phyloP scores from a whole-genome alignment of 1,284 basidiomycete species.

The Moesziomyces aphidis region DNA sequence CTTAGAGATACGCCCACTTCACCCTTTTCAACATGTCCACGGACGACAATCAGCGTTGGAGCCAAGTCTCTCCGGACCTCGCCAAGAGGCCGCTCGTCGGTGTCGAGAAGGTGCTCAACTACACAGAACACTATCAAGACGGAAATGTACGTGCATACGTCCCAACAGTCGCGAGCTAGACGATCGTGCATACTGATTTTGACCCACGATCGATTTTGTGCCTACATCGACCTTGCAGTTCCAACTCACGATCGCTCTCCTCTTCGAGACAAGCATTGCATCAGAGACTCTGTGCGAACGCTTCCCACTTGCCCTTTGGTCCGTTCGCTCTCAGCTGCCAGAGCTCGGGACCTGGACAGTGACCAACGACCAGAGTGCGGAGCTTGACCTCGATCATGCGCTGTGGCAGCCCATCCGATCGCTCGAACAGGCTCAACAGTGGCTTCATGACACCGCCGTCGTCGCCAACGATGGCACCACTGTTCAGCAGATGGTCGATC shows the following conservation, averaged over 20 bases:
- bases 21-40: not conserved
- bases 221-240: constrained; percentile 3
- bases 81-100: constrained; percentile 18
- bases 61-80: constrained; percentile 12
- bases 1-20: not conserved
- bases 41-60: constrained; percentile 10
- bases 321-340: constrained; percentile 10
- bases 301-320: constrained; percentile 26
- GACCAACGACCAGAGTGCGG: not conserved
- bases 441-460: constrained; percentile 27
- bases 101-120: constrained; percentile 37
- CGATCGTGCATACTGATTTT: not conserved
- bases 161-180: not conserved
- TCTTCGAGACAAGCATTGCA: constrained; percentile 11
- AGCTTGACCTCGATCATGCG: constrained; percentile 20
- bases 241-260: constrained; percentile 13
- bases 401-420: constrained; percentile 21
- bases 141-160: constrained; percentile 17
- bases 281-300: constrained; percentile 16
- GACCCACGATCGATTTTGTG: too few relatives aligned
- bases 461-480: constrained; percentile 26
- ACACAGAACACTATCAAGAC: constrained; percentile 31
- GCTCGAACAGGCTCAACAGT: constrained; percentile 23
- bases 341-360: constrained; percentile 23
- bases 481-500: constrained; percentile 10